Percentiles rank a stretch among this genome's conserved stretches.
Conservation (phyloP, 2,329 filamentous ascomycete species). For the Coniochaeta sp. region DNA sequence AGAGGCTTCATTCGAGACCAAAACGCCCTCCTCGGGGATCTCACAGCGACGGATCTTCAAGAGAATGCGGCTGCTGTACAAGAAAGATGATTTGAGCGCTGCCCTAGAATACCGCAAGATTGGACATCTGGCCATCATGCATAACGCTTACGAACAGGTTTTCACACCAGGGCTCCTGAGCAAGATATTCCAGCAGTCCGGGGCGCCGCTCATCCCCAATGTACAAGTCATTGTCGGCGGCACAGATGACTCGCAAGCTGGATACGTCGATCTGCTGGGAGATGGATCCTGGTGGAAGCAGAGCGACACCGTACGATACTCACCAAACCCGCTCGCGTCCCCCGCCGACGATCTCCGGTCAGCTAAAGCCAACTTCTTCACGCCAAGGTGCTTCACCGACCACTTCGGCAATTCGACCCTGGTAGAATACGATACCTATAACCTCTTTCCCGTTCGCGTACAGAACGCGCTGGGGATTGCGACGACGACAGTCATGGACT, state of each 20-base stretch:
- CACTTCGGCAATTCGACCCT: no score
- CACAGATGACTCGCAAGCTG: no score
- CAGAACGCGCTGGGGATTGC: no score
- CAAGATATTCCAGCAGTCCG: neutral
- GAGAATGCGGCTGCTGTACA: neutral
- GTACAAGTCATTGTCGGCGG: no score
- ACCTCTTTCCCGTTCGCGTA: no score
- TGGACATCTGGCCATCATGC: neutral
- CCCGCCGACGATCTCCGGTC: neutral
- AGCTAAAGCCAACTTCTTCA: neutral
- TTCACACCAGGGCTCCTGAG: neutral
- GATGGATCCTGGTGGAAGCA: slow-evolving; percentile 4
- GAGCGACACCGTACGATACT: neutral
- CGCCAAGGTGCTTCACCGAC: no score
- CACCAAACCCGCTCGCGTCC: neutral
- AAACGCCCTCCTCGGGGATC: neutral
- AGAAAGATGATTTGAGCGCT: neutral
- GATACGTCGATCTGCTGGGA: neutral
- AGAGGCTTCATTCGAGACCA: neutral
- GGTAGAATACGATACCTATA: neutral
- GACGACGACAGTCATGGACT: no score
- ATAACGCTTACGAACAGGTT: neutral
- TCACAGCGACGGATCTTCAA: neutral
- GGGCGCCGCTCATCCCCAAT: no score
- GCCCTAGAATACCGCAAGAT: neutral